These are phyloP conservation scores for Xylariales sp. DNA, from an alignment of 2,329 filamentous ascomycete species.

Conservation along the genomic window DNA sequence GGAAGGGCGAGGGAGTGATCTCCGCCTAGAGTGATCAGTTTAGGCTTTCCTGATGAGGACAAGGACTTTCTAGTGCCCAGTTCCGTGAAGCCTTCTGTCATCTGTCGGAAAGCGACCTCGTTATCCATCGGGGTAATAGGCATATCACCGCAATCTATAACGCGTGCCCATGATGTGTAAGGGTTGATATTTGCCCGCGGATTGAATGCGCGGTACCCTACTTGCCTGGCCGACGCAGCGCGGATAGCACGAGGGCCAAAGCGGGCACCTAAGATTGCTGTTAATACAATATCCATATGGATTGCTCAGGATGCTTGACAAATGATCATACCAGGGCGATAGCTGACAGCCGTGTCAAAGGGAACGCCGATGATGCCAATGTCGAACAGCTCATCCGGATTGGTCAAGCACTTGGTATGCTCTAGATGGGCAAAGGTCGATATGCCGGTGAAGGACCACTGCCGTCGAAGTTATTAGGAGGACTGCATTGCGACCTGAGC, in stretches of 20 bases:
- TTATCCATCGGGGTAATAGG: constrained; percentile 87
- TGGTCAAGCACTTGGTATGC: constrained; percentile 65
- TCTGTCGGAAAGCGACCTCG: constrained; percentile 72
- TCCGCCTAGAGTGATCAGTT: constrained; percentile 66
- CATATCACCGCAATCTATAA: constrained; percentile 89
- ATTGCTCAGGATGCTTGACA: not conserved
- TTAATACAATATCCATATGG: not conserved
- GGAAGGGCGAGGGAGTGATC: constrained; percentile 70
- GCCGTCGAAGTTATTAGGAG: too few relatives aligned
- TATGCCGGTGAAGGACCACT: constrained; percentile 69
- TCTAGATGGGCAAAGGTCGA: constrained; percentile 70
- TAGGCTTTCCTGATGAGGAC: constrained; percentile 35
- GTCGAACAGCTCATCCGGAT: constrained; percentile 59
- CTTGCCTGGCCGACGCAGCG: constrained; percentile 76
- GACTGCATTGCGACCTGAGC: too few relatives aligned
- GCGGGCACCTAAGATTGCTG: constrained; percentile 50
- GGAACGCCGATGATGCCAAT: constrained; percentile 70
- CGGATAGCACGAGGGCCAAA: constrained; percentile 88
- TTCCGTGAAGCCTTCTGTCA: constrained; percentile 75
- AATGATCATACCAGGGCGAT: constrained; percentile 53
- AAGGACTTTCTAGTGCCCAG: constrained; percentile 43
- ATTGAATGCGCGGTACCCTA: constrained; percentile 77
- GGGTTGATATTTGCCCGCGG: constrained; percentile 79
- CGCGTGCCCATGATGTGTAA: constrained; percentile 72
- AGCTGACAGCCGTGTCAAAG: constrained; percentile 70